Percentiles rank a stretch among this genome's conserved stretches.
Conservation (phyloP, 1,284 basidiomycete genomes). For the Apiotrichum siamense region DNA sequence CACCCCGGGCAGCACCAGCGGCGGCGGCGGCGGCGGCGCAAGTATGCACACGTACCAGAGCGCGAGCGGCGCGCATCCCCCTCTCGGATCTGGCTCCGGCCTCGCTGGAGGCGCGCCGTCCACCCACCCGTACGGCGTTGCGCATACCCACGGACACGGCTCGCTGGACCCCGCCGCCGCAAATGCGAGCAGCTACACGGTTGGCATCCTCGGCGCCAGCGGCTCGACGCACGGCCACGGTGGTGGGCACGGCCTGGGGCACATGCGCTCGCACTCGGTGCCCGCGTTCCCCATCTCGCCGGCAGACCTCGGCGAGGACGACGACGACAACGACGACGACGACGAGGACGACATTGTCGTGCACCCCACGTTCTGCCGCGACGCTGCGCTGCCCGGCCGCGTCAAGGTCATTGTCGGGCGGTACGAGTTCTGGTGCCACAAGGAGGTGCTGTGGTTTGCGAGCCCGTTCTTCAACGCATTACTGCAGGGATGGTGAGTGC, state of each 20-base stretch:
- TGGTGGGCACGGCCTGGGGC: neutral
- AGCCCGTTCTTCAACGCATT: slow-evolving; percentile 44
- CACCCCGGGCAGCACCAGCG: neutral
- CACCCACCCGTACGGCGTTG: neutral
- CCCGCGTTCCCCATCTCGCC: neutral
- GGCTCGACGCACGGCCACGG: too few species aligned
- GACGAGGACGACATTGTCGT: slow-evolving; percentile 32
- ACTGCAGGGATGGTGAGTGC: slow-evolving; percentile 36
- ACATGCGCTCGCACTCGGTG: slow-evolving; percentile 7
- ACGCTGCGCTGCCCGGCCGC: slow-evolving; percentile 30
- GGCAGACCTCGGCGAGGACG: slow-evolving; percentile 5
- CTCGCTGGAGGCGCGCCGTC: too few species aligned
- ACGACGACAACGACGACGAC: slow-evolving; percentile 17
- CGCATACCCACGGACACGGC: neutral
- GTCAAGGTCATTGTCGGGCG: slow-evolving; percentile 40
- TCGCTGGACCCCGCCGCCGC: neutral
- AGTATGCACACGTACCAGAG: neutral
- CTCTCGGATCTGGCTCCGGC: too few species aligned
- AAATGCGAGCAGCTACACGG: neutral
- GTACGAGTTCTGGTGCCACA: slow-evolving; percentile 45
- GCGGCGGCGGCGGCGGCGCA: neutral
- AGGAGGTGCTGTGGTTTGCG: slow-evolving; percentile 43
- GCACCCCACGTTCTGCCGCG: slow-evolving; percentile 33
- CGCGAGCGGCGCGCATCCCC: neutral
- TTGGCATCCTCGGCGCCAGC: too few species aligned